A percentile compares a stretch with the other conserved stretches of the same genome.
These are phyloP conservation scores for Chaetomiaceae sp. DNA, from an alignment of 2,329 filamentous ascomycete genomes.

Conservation along the genomic window DNA sequence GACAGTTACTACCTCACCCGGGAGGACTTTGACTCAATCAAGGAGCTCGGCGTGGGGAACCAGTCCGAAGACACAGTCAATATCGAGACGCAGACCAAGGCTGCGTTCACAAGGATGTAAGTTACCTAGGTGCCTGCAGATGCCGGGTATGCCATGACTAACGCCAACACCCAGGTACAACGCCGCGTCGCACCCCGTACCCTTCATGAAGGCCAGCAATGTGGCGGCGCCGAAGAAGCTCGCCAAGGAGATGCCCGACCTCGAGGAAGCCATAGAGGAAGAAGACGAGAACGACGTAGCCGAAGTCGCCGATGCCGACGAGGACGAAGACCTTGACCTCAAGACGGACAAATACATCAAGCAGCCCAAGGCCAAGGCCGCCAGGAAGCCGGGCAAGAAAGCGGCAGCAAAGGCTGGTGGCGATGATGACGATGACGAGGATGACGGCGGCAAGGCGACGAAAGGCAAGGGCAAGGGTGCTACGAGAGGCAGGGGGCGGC, in stretches of 20 bases:
- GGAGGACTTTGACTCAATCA: constrained; percentile 89
- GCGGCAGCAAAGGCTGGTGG: constrained; percentile 37
- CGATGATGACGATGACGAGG: constrained; percentile 46
- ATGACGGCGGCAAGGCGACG: constrained; percentile 32
- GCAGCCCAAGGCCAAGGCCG: constrained; percentile 66
- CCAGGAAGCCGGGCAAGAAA: constrained; percentile 52
- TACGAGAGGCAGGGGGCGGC: constrained; percentile 37
- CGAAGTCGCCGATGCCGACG: constrained; percentile 54
- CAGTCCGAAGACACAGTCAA: constrained; percentile 70
- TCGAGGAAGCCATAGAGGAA: constrained; percentile 94
- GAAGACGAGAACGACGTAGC: constrained; percentile 68
- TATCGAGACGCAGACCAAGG: constrained; percentile 79
- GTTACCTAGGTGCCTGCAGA: no score
- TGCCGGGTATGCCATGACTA: constrained; percentile 11
- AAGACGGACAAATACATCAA: constrained; percentile 97
- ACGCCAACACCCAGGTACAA: constrained; percentile 61
- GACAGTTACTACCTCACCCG: constrained; percentile 93
- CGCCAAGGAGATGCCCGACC: constrained; percentile 73
- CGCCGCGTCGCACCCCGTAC: constrained; percentile 74
- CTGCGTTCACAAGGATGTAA: constrained; percentile 81
- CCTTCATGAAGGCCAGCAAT: constrained; percentile 90
- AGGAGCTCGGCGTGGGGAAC: constrained; percentile 82
- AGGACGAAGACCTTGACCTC: constrained; percentile 73
- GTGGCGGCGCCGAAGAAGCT: constrained; percentile 66
- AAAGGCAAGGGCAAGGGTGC: constrained; percentile 38